phyloP scores from a whole-genome alignment of 2,329 filamentous ascomycete genomes.

The Fusarium siculi region DNA sequence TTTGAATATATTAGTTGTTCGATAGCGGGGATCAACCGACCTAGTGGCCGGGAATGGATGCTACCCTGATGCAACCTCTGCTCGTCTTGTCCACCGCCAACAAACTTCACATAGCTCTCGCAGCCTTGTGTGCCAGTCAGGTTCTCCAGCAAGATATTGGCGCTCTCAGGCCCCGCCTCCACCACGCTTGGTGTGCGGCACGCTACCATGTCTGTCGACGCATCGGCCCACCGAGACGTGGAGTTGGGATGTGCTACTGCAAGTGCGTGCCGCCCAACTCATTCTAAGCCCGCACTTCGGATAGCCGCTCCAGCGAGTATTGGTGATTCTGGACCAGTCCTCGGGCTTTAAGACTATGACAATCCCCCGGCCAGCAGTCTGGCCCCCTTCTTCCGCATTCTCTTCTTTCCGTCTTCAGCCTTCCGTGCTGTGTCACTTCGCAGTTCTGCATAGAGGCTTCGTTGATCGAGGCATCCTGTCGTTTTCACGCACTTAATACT shows the following conservation, averaged over 20 bases:
- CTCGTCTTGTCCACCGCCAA: conserved; percentile 34
- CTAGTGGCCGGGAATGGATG: conserved; percentile 36
- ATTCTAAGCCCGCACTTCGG: conserved; percentile 15
- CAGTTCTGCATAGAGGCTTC: conserved; percentile 50
- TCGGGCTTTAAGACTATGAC: conserved; percentile 44
- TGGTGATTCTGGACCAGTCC: conserved; percentile 29
- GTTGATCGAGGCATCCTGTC: conserved; percentile 59
- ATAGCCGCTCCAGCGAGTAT: conserved; percentile 42
- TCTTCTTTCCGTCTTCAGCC: conserved; percentile 48
- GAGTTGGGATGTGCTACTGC: conserved; percentile 38
- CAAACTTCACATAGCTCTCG: conserved; percentile 32
- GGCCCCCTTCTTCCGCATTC: conserved; percentile 47
- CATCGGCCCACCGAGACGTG: conserved; percentile 40
- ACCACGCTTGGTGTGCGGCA: conserved; percentile 20
- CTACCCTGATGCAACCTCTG: conserved; percentile 37
- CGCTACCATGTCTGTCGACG: conserved; percentile 30
- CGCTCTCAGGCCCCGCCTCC: conserved; percentile 26
- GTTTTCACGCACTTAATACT: conserved; percentile 44
- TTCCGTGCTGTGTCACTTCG: conserved; percentile 43
- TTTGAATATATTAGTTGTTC: conserved; percentile 27
- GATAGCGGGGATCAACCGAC: conserved; percentile 36
- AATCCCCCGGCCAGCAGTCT: conserved; percentile 44
- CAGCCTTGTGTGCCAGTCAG: conserved; percentile 40
- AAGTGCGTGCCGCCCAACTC: conserved; percentile 41
- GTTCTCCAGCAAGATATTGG: conserved; percentile 31